Evolutionary conservation across 75 land plant genomes (phyloP), one percentile per base, ranked within the genome.

Genomic region (Selaginella tamariscina): DNA sequence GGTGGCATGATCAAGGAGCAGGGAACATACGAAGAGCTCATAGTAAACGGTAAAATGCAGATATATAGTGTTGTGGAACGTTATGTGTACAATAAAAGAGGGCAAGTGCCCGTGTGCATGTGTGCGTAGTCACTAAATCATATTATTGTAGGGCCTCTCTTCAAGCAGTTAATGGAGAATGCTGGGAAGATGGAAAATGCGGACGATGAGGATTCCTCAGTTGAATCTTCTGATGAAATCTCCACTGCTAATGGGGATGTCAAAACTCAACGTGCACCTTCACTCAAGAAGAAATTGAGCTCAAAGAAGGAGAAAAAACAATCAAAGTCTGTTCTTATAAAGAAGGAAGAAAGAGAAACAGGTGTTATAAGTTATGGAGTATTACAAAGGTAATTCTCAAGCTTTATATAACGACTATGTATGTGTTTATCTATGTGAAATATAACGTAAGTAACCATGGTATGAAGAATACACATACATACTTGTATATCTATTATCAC

Each of bases 81-180:
- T n/a, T n/a, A n/a, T n/a, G n/a, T n/a, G n/a, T n/a, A n/a, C n/a
- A n/a, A n/a, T n/a, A n/a, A n/a, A n/a, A n/a, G n/a, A n/a, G n/a
- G n/a, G n/a, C n/a, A n/a, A n/a, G n/a, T n/a, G n/a, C n/a, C n/a
- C n/a, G n/a, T n/a, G n/a, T n/a, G n/a, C n/a, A n/a, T n/a, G n/a
- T n/a, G n/a, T n/a, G n/a, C n/a, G n/a, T n/a, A n/a, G n/a, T n/a
- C n/a, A n/a, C n/a, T n/a, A n/a, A n/a, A n/a, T n/a, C n/a, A n/a
- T n/a, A n/a, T n/a, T n/a, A n/a, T n/a, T n/a, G n/a, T n/a, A n/a
- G n/a, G 97, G 23, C 30, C 68, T n/a, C 63, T 85, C 32, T 95
- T 95, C 71, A 82, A 87, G 71, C 82, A 86, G 67, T 71, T 95
- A 30, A 94, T 95, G 99, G 97, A 90, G 71, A 95, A 91, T 82